Evolutionary conservation across 768 basidiomycete species (phyloP), one percentile per base, ranked within the genome.

Genomic region (Boletellus ananiceps): DNA sequence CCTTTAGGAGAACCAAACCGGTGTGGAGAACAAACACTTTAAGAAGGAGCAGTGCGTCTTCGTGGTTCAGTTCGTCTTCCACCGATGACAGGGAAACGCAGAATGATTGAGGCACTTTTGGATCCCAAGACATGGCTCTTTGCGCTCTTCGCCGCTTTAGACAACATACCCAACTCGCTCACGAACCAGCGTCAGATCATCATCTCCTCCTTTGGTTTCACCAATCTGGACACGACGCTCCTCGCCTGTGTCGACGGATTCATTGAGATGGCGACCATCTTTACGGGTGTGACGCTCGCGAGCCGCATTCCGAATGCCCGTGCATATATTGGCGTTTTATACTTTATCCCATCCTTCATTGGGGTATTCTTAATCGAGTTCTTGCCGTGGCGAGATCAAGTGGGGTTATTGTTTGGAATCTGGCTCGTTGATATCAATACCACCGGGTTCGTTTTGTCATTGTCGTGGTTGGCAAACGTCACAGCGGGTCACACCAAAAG

Each of bases 41-140:
- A 90, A 90, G 70, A 79, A 74, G 46, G 83, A 87, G 33, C 88
- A 90, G 86, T 87, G 47, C 54, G 84, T 74, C 9, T 18, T 31
- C 1, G 23, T 16, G 2, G 13, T 13, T 34, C 4, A 8, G 9
- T 31, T 13, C 37, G 4, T 33, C 27, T 16, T 40, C 15, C 34
- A 11, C 9, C 1, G 16, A 16, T 50, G 25, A 55, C 12, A 15
- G 2, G 9, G 13, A 3, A 40, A 16, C 5, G 6, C 58, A 86
- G 84, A 64, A 76, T 88, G 74, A 74, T 79, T 18, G 86, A 88
- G 60, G 81, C 85, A 0, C 67, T 88, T 4, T 51, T 62, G 0
- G 86, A 88, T 57, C 79, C 82, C 0, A 88, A 88, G 65, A 85
- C 84, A 0, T 88, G 84, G 85, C 71, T 87, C 25, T 88, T 88